Percentiles rank a stretch among this genome's conserved stretches.
phyloP scores from a whole-genome alignment of 805 yeast species.

The Hanseniaspora thailandica region DNA sequence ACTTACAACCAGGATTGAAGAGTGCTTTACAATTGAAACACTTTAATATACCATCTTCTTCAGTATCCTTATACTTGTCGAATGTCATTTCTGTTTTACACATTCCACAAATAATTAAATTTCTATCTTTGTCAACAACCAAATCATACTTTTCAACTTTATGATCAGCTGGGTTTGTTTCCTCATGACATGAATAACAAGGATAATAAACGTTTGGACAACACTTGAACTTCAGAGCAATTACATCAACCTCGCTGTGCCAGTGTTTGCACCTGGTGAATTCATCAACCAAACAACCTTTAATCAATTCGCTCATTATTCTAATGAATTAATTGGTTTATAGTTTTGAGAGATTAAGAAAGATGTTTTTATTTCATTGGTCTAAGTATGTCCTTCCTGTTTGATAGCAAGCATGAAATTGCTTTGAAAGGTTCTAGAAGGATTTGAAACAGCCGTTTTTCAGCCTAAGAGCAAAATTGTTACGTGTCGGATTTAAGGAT shows the following conservation, averaged over 20 bases:
- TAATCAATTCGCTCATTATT: constrained; percentile 3
- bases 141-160: constrained; percentile 16
- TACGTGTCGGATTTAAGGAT: not conserved
- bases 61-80: constrained; percentile 17
- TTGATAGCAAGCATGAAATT: too few species aligned
- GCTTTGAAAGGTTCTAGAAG: not conserved
- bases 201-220: constrained; percentile 24
- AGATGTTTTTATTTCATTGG: not conserved
- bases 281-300: constrained; percentile 23
- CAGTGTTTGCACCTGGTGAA: constrained; percentile 28
- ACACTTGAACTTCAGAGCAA: constrained; percentile 27
- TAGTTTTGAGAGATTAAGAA: not conserved
- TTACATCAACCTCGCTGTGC: constrained; percentile 25
- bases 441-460: not conserved
- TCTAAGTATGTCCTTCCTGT: too few species aligned
- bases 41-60: not conserved
- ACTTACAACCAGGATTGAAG: constrained; percentile 28
- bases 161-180: constrained; percentile 18
- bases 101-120: constrained; percentile 25
- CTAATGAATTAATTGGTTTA: too few species aligned
- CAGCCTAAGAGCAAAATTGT: not conserved
- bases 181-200: constrained; percentile 26
- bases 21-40: constrained; percentile 22
- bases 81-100: constrained; percentile 25
- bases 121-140: constrained; percentile 11